These are phyloP conservation scores for Pseudocercospora ulei DNA, from an alignment of 2,329 filamentous ascomycete genomes.

Conservation along the genomic window DNA sequence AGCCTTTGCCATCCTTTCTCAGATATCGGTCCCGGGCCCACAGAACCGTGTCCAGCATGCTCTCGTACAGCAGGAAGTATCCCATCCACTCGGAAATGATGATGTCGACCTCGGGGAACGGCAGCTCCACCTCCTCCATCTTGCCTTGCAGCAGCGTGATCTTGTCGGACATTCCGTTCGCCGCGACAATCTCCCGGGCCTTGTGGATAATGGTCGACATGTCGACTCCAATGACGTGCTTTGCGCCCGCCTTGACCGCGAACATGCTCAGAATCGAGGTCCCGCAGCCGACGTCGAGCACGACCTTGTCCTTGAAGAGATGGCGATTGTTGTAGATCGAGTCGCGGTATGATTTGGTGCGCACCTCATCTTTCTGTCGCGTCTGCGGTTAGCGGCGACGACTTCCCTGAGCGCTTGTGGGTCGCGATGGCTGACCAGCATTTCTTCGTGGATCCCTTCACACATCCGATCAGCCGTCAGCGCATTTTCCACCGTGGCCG, in stretches of 20 bases:
- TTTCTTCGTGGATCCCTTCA: constrained; percentile 89
- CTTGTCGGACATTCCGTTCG: constrained; percentile 87
- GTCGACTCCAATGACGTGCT: constrained; percentile 97
- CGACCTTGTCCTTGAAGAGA: constrained; percentile 80
- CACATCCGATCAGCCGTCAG: constrained; percentile 36
- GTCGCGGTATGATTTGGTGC: constrained; percentile 93
- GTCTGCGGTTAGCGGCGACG: constrained; percentile 16
- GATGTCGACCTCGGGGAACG: constrained; percentile 93
- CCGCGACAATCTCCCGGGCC: constrained; percentile 84
- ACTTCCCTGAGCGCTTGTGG: background rate
- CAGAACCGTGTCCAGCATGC: constrained; percentile 95
- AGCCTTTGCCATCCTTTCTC: constrained; percentile 56
- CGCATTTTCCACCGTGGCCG: background rate
- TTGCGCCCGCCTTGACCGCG: constrained; percentile 87
- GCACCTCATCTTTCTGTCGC: constrained; percentile 88
- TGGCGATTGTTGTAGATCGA: constrained; percentile 96
- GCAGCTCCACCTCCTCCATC: constrained; percentile 96
- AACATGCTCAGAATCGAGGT: constrained; percentile 99
- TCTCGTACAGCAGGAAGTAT: constrained; percentile 97
- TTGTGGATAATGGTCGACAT: constrained; percentile 99
- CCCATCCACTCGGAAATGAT: constrained; percentile 99
- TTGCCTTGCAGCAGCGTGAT: constrained; percentile 97
- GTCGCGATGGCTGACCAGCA: constrained; percentile 62
- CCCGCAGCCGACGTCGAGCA: constrained; percentile 94
- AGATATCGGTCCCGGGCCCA: constrained; percentile 94